Base-by-base conservation (phyloP, 73 alveolate species). In the Tetrahymena malaccensis region DNA sequence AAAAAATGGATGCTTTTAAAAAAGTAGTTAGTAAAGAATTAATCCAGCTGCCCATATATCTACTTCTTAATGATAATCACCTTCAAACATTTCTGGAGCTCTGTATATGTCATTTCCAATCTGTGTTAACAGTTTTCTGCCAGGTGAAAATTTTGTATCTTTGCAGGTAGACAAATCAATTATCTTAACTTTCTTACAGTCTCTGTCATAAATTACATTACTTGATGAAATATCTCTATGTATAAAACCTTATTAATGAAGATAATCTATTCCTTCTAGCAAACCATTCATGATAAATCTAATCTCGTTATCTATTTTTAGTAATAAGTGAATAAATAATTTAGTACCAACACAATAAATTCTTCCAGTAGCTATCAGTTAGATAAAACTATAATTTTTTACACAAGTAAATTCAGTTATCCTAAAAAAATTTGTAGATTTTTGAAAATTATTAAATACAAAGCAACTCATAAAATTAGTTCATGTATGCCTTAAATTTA, bases 41-140 rank as follows among this genome's bases (percentile, higher is more conserved):
- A 85, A 21, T n/a, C 94, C 94, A n/a, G 94, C 94, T 21, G 55
- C 83, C 94, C 94, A 85, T 0, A 85, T 85, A 31, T 85, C 94
- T 21, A 85, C 94, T 31, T 85, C 83, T 31, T 85, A 22, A 85
- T 85, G 57, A 31, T 85, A 85, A 8, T 84, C 94, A 1, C 94
- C 83, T 40, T 85, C 37, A 85, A 85, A 85, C 94, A 85, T 85
- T 34, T 85, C 94, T 43, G 94, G 94, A 27, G 94, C 94, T 70
- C 89, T 70, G 17, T 27, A 70, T n/a, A 70, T 70, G 31, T 70
- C 89, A 70, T 70, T 70, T 70, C 89, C 89, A 25, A 31, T n/a
- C 19, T 8, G 43, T 10, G 89, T 70, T 27, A 70, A 31, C 0
- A 70, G 37, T 33, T 70, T 70, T 70, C 89, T 70, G 37, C 25